Conservation (phyloP, 1,284 basidiomycete genomes). For the Microbotryum scabiosae region DNA sequence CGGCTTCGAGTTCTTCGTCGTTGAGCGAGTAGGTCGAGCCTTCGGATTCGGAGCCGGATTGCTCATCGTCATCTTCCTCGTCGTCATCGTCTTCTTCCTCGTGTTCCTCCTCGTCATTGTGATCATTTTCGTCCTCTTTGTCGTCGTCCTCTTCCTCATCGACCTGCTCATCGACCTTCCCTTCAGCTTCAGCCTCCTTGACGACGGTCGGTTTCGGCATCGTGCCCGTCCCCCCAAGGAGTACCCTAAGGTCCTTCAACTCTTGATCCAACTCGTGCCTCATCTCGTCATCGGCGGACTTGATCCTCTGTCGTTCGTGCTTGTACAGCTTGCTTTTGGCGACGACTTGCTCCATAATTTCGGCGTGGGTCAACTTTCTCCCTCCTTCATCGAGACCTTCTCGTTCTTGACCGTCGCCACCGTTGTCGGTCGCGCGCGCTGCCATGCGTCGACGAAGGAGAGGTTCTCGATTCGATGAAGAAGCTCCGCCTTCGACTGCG, state of each 20-base stretch:
- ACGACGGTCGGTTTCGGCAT: conserved; percentile 19
- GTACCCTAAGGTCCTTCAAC: conserved; percentile 68
- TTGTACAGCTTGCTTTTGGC: conserved; percentile 95
- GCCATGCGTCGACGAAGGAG: conserved; percentile 24
- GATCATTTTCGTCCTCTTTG: conserved; percentile 4
- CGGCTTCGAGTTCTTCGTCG: conserved; percentile 25
- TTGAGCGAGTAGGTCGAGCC: conserved; percentile 23
- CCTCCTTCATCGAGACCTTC: no score
- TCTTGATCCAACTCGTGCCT: conserved; percentile 83
- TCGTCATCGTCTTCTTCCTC: conserved; percentile 3
- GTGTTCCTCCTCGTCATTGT: conserved; percentile 10
- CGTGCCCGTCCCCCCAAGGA: conserved; percentile 50
- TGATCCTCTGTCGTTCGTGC: conserved; percentile 75
- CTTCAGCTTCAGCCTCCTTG: not conserved
- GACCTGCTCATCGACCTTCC: not conserved
- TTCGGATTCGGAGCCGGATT: conserved; percentile 4
- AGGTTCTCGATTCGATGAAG: conserved; percentile 21
- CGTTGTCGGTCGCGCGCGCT: conserved; percentile 4
- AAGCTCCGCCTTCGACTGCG: conserved; percentile 4
- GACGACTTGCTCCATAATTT: conserved; percentile 97
- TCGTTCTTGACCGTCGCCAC: conserved; percentile 7
- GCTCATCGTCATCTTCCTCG: not conserved
- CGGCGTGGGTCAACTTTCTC: conserved; percentile 79
- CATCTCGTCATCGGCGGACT: conserved; percentile 74
- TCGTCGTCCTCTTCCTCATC: not conserved